Base-by-base conservation (phyloP, 345 rosid species). In the Streptanthus diversifolius region DNA sequence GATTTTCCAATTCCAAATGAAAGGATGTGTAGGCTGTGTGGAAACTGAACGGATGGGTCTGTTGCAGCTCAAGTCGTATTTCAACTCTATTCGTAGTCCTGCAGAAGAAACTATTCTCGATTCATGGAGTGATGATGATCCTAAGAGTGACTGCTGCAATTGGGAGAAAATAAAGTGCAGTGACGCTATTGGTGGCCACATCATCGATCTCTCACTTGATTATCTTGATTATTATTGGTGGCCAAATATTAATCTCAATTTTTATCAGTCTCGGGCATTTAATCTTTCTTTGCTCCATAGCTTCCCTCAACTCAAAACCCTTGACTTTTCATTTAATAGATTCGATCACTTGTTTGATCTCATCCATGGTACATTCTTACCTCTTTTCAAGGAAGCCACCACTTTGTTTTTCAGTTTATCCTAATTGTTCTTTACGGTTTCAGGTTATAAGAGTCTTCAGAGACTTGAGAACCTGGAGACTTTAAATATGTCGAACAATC, bases 391-490 rank as follows among this genome's bases (percentile, higher is more conserved):
- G 18, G 8, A 57, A 69, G n/a, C 13, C n/a, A 22, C 27, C 8
- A 3, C 33, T 47, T 0, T 7, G 7, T 7, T 12, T 32, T 13
- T 47, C 7, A 15, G 14, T 30, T 7, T 48, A 19, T 33, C 5
- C 44, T 6, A 40, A 8, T 14, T 0, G 12, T 44, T 43, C 1
- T 17, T 21, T 33, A 66, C 22, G 11, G 24, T 52, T 66, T 66
- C 71, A 66, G 71, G 48, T 52, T 1, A 36, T 52, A 66, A 52
- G 48, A 65, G 70, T 21, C 35, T 65, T 13, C 10, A 48, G n/a
- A 52, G 37, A 51, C 33, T 69, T 1, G 22, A 29, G 29, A 69
- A 69, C 5, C 35, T 69, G 55, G 19, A 1, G 43, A 32, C 22
- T 5, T 27, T 69, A 0, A 33, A 69, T 69, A 29, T 69, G 0